Evolutionary conservation across 78 protist genomes (phyloP), one percentile per base, ranked within the genome.

Genomic region (Chrysochromulina parva): DNA sequence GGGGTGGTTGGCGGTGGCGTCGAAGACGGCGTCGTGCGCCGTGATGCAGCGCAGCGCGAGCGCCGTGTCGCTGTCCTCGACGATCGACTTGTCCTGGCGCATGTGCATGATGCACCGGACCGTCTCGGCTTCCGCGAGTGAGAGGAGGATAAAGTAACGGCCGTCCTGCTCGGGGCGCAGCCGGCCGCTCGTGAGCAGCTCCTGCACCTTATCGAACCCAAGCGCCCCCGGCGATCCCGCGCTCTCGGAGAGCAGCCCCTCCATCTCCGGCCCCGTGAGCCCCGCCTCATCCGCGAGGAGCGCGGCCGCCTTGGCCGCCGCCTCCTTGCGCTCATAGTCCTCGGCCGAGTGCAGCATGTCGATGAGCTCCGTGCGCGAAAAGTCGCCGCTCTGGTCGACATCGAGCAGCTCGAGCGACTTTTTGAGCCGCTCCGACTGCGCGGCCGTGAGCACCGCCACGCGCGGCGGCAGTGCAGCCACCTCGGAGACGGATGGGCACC

Each of bases 51-150:
- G 59, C 65, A 53, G 28, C 55, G 59, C 26, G 14, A 48, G 48
- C 24, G 59, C 59, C 1, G 53, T 16, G 28, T 48, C 28, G 48
- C 0, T 14, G 62, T 7, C 85, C 20, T 4, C 22, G 22, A 4
- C 20, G 28, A 5, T 4, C 7, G 13, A 19, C 13, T 38, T 38
- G 59, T 19, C 85, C 57, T 52, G 85, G 47, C 84, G 59, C 66
- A 58, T 28, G 93, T 95, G 96, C 50, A 95, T 0, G 20, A 85
- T 17, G 47, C 93, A 53, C 2, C 95, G 93, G 7, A 95, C 1
- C 14, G 95, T 93, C 88, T 95, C 95, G 5, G 94, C 97, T 89
- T 95, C 97, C 10, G 91, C 94, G 24, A 95, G 90, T 20, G 94
- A 66, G 59, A 95, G 71, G n/a, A 92, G 66, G 52, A 90, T 88